These are phyloP conservation scores for Dissophora globulifera DNA, from an alignment of 192 early-diverging fungal species.

Conservation along the genomic window DNA sequence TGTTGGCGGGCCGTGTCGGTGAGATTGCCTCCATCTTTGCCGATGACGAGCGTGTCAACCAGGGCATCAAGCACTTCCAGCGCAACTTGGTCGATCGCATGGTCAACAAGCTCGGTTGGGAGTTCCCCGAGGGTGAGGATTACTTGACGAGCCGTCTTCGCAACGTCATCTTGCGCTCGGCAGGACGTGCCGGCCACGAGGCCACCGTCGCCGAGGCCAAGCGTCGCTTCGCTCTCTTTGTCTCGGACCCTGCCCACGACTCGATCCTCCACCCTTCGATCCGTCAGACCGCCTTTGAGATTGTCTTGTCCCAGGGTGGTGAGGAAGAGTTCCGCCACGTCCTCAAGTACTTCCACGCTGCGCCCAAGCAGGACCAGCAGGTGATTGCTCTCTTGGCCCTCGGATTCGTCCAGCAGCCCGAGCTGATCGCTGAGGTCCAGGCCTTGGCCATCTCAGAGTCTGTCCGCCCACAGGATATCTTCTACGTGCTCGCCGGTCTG, in stretches of 20 bases:
- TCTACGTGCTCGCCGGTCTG: constrained; percentile 61
- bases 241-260: constrained; percentile 69
- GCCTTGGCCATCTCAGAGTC: constrained; percentile 71
- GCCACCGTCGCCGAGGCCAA: constrained; percentile 74
- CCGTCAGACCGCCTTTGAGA: constrained; percentile 75
- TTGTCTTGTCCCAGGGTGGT: constrained; percentile 73
- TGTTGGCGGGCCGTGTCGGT: constrained; percentile 69
- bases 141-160: constrained; percentile 82
- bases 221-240: constrained; percentile 74
- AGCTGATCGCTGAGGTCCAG: constrained; percentile 71
- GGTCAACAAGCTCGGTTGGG: constrained; percentile 81
- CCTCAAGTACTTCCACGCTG: constrained; percentile 68
- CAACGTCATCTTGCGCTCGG: constrained; percentile 76
- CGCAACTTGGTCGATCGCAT: constrained; percentile 80
- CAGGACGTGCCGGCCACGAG: constrained; percentile 76
- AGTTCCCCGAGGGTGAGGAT: constrained; percentile 77
- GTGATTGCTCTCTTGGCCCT: constrained; percentile 73
- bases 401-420: constrained; percentile 68
- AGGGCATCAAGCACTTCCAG: constrained; percentile 75
- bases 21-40: constrained; percentile 75
- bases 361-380: constrained; percentile 74
- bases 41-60: constrained; percentile 66
- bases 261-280: constrained; percentile 80
- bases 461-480: constrained; percentile 80
- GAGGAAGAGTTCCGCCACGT: constrained; percentile 74